Conservation (phyloP, 495 filamentous ascomycete species). For the Penicillium argentinense region DNA sequence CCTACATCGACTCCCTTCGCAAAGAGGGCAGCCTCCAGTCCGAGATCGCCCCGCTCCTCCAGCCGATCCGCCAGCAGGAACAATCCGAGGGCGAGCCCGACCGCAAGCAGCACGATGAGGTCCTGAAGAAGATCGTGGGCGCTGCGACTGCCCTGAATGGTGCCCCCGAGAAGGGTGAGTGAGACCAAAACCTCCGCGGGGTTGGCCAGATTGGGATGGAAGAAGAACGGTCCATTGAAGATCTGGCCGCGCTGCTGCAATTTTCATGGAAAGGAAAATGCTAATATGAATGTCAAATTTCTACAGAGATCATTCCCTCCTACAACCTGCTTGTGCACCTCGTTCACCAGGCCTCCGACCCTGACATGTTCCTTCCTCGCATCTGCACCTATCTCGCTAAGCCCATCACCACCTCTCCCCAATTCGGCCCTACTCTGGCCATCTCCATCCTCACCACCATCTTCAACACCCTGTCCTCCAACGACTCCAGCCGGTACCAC, state of each 20-base stretch:
- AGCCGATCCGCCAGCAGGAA: constrained; percentile 55
- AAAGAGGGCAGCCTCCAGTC: constrained; percentile 60
- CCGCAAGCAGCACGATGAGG: constrained; percentile 73
- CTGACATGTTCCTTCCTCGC: constrained; percentile 78
- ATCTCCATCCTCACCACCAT: constrained; percentile 88
- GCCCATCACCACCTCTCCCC: constrained; percentile 80
- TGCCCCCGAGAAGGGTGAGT: constrained; percentile 81
- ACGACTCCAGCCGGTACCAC: constrained; percentile 79
- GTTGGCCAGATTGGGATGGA: constrained; percentile 6
- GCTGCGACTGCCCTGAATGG: constrained; percentile 69
- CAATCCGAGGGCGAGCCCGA: constrained; percentile 44
- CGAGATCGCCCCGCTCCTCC: constrained; percentile 71
- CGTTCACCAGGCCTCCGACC: constrained; percentile 75
- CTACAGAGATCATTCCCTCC: constrained; percentile 79
- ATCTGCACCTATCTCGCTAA: constrained; percentile 85
- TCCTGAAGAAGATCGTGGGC: constrained; percentile 81
- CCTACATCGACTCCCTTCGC: constrained; percentile 69
- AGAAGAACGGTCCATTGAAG: constrained; percentile 20
- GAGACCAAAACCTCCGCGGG: background rate
- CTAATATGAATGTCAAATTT: constrained; percentile 16
- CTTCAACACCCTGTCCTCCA: constrained; percentile 85
- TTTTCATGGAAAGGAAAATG: constrained; percentile 2
- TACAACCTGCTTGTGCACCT: constrained; percentile 97
- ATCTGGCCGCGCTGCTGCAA: constrained; percentile 8
- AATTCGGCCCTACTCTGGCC: constrained; percentile 79